These are phyloP conservation scores for Talinum fruticosum DNA, from an alignment of 148 eudicot genomes.

Conservation along the genomic window DNA sequence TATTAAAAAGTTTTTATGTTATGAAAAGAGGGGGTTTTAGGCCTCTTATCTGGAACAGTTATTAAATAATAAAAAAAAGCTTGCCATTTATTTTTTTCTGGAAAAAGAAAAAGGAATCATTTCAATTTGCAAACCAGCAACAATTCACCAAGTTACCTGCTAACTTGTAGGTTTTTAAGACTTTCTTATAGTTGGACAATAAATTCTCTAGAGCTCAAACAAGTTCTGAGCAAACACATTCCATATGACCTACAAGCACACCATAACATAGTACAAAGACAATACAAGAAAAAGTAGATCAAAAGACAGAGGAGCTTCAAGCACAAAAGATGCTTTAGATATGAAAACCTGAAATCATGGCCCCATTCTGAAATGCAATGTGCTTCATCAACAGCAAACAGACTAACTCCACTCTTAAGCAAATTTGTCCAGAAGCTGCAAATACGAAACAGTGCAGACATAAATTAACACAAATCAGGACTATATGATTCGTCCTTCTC, in stretches of 20 bases:
- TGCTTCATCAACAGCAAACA: slow-evolving; percentile 86
- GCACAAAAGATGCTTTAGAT: neutral
- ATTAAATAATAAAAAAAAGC: neutral
- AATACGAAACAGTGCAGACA: slow-evolving; percentile 26
- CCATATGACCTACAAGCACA: neutral
- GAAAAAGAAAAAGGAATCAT: neutral
- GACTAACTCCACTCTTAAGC: slow-evolving; percentile 58
- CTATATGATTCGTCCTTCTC: neutral
- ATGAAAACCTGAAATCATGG: slow-evolving; percentile 67
- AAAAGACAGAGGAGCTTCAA: neutral
- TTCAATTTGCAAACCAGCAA: neutral
- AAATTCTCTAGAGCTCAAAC: neutral
- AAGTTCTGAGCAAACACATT: neutral
- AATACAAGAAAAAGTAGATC: neutral
- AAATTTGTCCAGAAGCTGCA: slow-evolving; percentile 79
- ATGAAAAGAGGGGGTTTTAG: no score
- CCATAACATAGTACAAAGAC: neutral
- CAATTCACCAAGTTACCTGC: neutral
- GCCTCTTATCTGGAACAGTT: neutral
- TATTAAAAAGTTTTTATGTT: no score
- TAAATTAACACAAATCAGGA: neutral
- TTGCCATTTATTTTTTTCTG: no score
- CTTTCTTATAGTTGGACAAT: neutral
- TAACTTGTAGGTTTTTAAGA: neutral
- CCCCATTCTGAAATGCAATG: slow-evolving; percentile 97